These are phyloP conservation scores for Vickermania ingenoplastis DNA, from an alignment of 208 protist genomes.

Conservation along the genomic window DNA sequence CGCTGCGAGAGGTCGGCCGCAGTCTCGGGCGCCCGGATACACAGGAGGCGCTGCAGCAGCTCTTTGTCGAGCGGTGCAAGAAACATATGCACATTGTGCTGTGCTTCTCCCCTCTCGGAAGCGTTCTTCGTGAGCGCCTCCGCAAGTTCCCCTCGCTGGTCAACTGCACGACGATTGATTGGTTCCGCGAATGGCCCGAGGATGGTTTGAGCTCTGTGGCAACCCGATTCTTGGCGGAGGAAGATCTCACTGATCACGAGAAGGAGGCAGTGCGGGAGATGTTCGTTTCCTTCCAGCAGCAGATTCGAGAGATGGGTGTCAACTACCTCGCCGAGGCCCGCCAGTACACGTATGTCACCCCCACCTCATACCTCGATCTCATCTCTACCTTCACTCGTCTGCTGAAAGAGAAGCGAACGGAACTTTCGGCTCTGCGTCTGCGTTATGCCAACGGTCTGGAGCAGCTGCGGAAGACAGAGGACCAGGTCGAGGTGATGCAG, in stretches of 20 bases:
- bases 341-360: slow-evolving; percentile 92
- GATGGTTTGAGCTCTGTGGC: slow-evolving; percentile 92
- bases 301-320: slow-evolving; percentile 70
- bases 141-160: slow-evolving; percentile 96
- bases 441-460: slow-evolving; percentile 85
- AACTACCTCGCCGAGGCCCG: slow-evolving; percentile 84
- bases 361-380: slow-evolving; percentile 94
- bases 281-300: slow-evolving; percentile 90
- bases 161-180: slow-evolving; percentile 98
- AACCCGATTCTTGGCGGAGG: slow-evolving; percentile 69
- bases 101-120: slow-evolving; percentile 96
- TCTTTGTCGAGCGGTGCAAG: slow-evolving; percentile 90
- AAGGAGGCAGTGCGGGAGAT: slow-evolving; percentile 67
- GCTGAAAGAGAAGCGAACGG: slow-evolving; percentile 69
- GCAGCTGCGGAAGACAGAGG: slow-evolving; percentile 86
- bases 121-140: slow-evolving; percentile 88
- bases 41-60: slow-evolving; percentile 68
- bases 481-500: slow-evolving; percentile 94
- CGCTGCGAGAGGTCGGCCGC: slow-evolving; percentile 79
- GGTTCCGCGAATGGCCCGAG: slow-evolving; percentile 96
- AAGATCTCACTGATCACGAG: slow-evolving; percentile 70
- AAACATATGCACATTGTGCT: slow-evolving; percentile 95
- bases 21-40: slow-evolving; percentile 77
- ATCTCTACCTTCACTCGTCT: slow-evolving; percentile 88
- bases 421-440: slow-evolving; percentile 80